Evolutionary conservation across 1,284 basidiomycete species (phyloP).

Genomic region (Microbotryum intermedium): DNA sequence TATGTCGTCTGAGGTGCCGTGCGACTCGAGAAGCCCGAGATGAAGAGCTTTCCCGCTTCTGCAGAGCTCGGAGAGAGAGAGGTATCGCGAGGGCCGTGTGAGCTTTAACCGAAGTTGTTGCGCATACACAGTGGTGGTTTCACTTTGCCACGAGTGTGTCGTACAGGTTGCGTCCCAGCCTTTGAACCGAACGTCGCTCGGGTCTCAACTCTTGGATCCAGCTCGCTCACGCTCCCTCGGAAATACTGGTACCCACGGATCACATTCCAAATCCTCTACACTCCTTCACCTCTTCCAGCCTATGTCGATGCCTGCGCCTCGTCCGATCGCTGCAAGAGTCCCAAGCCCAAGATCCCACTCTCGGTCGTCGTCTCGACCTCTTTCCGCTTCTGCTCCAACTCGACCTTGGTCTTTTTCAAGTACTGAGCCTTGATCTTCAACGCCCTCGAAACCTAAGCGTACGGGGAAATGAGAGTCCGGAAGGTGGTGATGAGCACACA

Average conservation of each 20-base stretch:
- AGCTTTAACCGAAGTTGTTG: too few relatives aligned
- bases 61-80: too few relatives aligned
- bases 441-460: constrained; percentile 30
- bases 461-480: too few relatives aligned
- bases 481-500: neutral
- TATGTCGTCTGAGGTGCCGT: too few relatives aligned
- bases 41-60: too few relatives aligned
- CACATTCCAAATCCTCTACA: neutral
- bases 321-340: constrained; percentile 1
- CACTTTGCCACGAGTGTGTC: neutral
- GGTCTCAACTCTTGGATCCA: too few relatives aligned
- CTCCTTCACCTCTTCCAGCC: too few relatives aligned
- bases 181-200: too few relatives aligned
- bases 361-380: constrained; percentile 16
- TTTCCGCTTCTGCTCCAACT: constrained; percentile 29
- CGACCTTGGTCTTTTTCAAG: constrained; percentile 28
- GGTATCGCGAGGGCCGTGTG: too few relatives aligned
- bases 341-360: constrained; percentile 23
- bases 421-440: constrained; percentile 33
- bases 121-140: too few relatives aligned
- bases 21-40: too few relatives aligned
- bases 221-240: neutral
- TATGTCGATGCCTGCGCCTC: neutral
- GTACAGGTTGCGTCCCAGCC: neutral
- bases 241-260: neutral